Base-by-base conservation (phyloP, 1,284 basidiomycete genomes). In the Flammula alnicola region DNA sequence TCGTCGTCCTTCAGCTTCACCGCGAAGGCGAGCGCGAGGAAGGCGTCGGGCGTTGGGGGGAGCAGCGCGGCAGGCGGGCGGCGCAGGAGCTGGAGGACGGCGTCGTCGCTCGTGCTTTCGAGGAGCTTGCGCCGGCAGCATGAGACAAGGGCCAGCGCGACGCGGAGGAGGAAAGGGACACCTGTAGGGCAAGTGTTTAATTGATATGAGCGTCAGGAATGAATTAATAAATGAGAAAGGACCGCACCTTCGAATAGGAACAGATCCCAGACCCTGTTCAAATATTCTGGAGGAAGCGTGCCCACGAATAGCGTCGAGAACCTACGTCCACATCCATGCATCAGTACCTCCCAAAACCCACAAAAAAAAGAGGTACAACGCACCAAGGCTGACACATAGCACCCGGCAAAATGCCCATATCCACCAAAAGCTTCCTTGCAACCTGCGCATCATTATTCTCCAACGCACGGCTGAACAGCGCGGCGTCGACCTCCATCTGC, bases 1-100 rank as follows among this genome's bases (percentile, higher is more conserved):
- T 92, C 90, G 50, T 93, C 91, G 56, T 94, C 92, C 63, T 88
- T 92, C 47, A 94, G 67, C 66, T 88, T 92, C 59, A 87, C 74
- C 4, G 79, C 75, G 16, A 80, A 71, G 0, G 82, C 80, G 6
- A 86, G 76, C 12, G 80, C 72, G 27, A 93, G 67, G 55, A 94
- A 79, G 1, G 79, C 75, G 33, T 88, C 88, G 0, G 84, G 76
- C 2, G 73, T 72, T 0, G 79, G 69, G 0, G 86, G 84, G 0
- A 88, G 72, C 49, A 73, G 72, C 10, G 72, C 65, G 1, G 75
- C 61, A 17, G 84, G 80, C 1, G 81, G 87, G 27, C 67, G 81
- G 26, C 66, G 69, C 29, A 87, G 78, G 53, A 74, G 59, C 20
- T 71, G 65, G 29, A 90, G 69, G 27, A 78, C 70, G n/a, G 75